Evolutionary conservation across 257 asterid species (phyloP), one percentile per base, ranked within the genome.

Genomic region (Capsicum baccatum): DNA sequence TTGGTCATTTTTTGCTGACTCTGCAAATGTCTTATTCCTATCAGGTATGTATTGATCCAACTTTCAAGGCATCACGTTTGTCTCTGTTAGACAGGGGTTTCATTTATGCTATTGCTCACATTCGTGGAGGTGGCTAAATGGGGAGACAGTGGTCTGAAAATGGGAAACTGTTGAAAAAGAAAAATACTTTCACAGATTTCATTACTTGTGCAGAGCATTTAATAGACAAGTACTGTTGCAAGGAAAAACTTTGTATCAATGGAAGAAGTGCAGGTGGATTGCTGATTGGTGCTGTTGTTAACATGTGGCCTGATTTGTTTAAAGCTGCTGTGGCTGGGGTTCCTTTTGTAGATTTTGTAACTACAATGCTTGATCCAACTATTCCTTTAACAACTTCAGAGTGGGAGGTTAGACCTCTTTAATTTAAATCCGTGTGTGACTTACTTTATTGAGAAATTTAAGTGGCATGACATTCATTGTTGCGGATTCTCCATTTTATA

Each of bases 121-220:
- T 96, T 84, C 98, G 99, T 82, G 99, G 99, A 87, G 99, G 99
- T 73, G 99, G 99, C 86, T 98, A 96, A 90, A 91, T 96, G 98
- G 98, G 99, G 88, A 93, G 99, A 86, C 94, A 84, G 33, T 96
- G 99, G 99, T 96, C 94, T 83, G 99, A 96, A 88, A 87, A 92
- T 67, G 99, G 99, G 84, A 96, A 96, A 83, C 91, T 94, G 82
- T 91, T 96, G 83, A 91, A 92, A 92, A 96, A 96, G 89, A 96
- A 89, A 76, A 93, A 96, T 84, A 96, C 99, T 9, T 96, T 96
- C 91, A 94, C 95, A 4, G 98, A 96, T 89, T 96, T 96, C 84
- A 92, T 94, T 86, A 89, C 95, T 50, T 93, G 93, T 17, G 94
- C 99, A 13, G 98, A 96, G 89, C 88, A 90, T 92, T 88, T 96